Conservation (phyloP, 2,329 filamentous ascomycete genomes). For the Fusarium sp. region DNA sequence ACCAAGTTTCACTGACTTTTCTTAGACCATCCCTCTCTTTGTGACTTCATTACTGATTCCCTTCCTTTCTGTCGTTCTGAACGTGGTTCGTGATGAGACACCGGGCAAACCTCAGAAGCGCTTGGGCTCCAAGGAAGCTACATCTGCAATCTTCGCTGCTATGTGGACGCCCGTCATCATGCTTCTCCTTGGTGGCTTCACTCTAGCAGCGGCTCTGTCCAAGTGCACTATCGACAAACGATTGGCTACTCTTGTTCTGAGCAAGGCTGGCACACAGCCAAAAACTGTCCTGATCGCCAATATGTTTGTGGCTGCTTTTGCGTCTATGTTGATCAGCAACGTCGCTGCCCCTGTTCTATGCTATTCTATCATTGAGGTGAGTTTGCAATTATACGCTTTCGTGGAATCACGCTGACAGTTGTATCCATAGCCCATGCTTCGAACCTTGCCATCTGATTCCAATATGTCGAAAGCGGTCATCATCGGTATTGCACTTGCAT, state of each 20-base stretch:
- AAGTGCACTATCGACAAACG: conserved; percentile 99
- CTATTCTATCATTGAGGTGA: conserved; percentile 94
- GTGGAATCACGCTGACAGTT: conserved; percentile 18
- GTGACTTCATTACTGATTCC: conserved; percentile 95
- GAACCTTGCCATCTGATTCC: conserved; percentile 89
- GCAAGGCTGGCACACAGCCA: conserved; percentile 93
- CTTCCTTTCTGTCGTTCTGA: conserved; percentile 88
- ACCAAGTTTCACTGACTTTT: conserved; percentile 19
- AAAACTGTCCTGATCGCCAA: conserved; percentile 92
- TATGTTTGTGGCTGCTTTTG: conserved; percentile 98
- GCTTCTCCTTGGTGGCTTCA: conserved; percentile 95
- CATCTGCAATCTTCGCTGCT: conserved; percentile 85
- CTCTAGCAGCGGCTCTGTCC: conserved; percentile 91
- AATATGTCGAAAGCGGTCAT: conserved; percentile 95
- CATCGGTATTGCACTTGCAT: conserved; percentile 92
- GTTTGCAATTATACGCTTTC: conserved; percentile 33
- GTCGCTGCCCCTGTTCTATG: conserved; percentile 96
- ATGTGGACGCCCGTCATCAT: conserved; percentile 99
- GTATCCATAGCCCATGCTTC: conserved; percentile 81
- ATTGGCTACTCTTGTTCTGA: conserved; percentile 94
- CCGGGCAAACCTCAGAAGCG: conserved; percentile 67
- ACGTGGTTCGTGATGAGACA: conserved; percentile 82
- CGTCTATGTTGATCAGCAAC: conserved; percentile 99
- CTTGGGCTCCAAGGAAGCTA: conserved; percentile 82
- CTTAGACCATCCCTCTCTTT: conserved; percentile 90